Percentiles rank a stretch among this genome's conserved stretches.
Conservation (phyloP, 2,329 filamentous ascomycete genomes). For the Fusarium sp. region DNA sequence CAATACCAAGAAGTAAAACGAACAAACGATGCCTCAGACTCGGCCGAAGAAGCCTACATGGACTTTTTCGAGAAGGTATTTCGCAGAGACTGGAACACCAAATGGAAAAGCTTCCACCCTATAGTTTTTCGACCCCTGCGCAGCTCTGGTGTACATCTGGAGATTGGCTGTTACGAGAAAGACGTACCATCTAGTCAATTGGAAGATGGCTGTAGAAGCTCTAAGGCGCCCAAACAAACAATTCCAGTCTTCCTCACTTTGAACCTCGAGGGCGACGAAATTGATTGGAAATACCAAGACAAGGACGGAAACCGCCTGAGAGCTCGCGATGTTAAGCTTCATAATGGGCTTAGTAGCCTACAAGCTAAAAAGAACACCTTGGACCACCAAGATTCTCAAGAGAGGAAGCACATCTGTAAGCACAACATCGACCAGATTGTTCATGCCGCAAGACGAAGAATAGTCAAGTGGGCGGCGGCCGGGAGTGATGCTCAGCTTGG, state of each 20-base stretch:
- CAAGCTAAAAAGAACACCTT: slow-evolving; percentile 7
- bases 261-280: background rate
- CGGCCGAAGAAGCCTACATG: background rate
- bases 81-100: background rate
- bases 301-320: background rate
- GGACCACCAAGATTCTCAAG: background rate
- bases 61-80: background rate
- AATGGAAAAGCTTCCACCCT: background rate
- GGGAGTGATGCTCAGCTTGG: background rate
- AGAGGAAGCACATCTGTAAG: slow-evolving; percentile 1
- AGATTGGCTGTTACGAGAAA: background rate
- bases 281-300: slow-evolving; percentile 7
- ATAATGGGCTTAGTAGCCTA: background rate
- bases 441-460: slow-evolving; percentile 5
- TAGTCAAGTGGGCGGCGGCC: slow-evolving; percentile 3
- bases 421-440: slow-evolving; percentile 9
- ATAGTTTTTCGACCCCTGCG: background rate
- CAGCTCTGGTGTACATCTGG: background rate
- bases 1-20: slow-evolving; percentile 1
- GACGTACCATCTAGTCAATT: background rate
- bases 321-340: background rate
- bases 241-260: slow-evolving; percentile 4
- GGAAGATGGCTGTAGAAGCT: background rate
- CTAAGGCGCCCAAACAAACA: slow-evolving; percentile 1
- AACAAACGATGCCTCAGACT: background rate